Evolutionary conservation across 2,329 filamentous ascomycete species (phyloP), one percentile per base, ranked within the genome.

Genomic region (Alternaria panax): DNA sequence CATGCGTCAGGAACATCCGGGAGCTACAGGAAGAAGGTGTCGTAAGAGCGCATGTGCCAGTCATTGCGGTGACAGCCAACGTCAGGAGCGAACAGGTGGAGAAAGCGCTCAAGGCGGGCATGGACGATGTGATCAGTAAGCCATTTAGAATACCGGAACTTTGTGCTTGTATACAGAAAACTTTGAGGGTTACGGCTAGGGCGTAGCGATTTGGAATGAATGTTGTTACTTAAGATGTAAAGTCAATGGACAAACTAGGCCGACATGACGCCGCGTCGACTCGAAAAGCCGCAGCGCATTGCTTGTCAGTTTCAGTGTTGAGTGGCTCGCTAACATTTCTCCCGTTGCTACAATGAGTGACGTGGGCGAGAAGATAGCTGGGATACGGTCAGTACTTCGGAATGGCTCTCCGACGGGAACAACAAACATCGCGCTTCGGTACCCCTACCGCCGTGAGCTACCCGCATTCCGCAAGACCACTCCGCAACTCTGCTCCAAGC

Each of bases 101-200:
- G 25, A 59, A 52, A 4, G 74, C 74, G 4, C 55, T 74, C 42
- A 63, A 71, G 36, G 73, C 71, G 0, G 75, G 75, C 5, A 76
- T 77, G 72, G 75, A 76, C 34, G 64, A 74, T 75, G 87, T 93
- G 38, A 90, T 94, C 34, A 89, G 89, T 4, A 95, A 94, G 72
- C 92, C 92, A 2, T 93, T 93, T 72, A 65, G 69, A 30, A 71
- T 75, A 48, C 64, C 70, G 2, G 72, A 75, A 50, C 57, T 76
- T 4, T 62, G 54, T 36, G 50, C 55, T 28, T 69, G 67, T 54
- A 67, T 68, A 47, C 62, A 63, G 51, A 70, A 62, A 30, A 68
- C 62, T 20, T 48, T 68, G 5, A 51, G 54, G n/a, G 53, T 18
- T 30, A 45, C 51, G 25, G 36, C 47, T 32, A 43, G 30, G 8